A percentile compares a stretch with the other conserved stretches of the same genome.
Conservation (phyloP, 2,329 filamentous ascomycete genomes). For the Aspergillus clavatus region DNA sequence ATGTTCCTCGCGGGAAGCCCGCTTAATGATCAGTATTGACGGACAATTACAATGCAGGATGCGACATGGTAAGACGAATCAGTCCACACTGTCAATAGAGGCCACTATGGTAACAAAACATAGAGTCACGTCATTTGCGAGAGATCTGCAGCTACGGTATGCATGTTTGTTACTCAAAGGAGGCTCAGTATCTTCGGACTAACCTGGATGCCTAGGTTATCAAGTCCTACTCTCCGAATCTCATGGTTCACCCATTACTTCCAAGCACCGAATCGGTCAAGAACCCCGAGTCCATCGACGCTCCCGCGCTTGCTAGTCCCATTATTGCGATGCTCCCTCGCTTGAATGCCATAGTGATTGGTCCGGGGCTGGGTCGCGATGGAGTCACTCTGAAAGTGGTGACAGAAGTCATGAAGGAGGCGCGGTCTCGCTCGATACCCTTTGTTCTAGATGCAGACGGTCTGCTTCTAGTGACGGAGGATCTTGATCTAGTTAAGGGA, state of each 20-base stretch:
- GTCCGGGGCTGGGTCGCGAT: slow-evolving; percentile 87
- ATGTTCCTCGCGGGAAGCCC: slow-evolving; percentile 13
- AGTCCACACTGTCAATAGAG: background rate
- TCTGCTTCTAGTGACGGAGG: slow-evolving; percentile 68
- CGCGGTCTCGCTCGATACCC: slow-evolving; percentile 64
- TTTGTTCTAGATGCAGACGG: slow-evolving; percentile 92
- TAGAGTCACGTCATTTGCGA: slow-evolving; percentile 89
- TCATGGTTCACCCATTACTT: slow-evolving; percentile 98
- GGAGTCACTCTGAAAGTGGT: slow-evolving; percentile 84
- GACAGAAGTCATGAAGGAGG: slow-evolving; percentile 70
- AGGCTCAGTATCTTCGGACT: background rate
- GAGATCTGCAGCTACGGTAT: slow-evolving; percentile 64
- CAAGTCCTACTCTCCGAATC: slow-evolving; percentile 94
- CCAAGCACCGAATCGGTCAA: slow-evolving; percentile 60
- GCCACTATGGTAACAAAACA: slow-evolving; percentile 13
- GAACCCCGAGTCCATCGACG: slow-evolving; percentile 46
- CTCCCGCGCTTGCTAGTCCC: slow-evolving; percentile 59
- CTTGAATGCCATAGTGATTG: slow-evolving; percentile 87
- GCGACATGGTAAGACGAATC: slow-evolving; percentile 68
- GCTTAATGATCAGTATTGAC: background rate
- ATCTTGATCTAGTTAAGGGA: slow-evolving; percentile 71
- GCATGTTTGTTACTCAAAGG: slow-evolving; percentile 3
- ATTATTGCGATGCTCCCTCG: slow-evolving; percentile 79
- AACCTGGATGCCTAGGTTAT: slow-evolving; percentile 58
- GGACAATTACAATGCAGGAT: slow-evolving; percentile 36